phyloP scores from a whole-genome alignment of 2,329 filamentous ascomycete genomes.

The Tolypocladium tundrense region DNA sequence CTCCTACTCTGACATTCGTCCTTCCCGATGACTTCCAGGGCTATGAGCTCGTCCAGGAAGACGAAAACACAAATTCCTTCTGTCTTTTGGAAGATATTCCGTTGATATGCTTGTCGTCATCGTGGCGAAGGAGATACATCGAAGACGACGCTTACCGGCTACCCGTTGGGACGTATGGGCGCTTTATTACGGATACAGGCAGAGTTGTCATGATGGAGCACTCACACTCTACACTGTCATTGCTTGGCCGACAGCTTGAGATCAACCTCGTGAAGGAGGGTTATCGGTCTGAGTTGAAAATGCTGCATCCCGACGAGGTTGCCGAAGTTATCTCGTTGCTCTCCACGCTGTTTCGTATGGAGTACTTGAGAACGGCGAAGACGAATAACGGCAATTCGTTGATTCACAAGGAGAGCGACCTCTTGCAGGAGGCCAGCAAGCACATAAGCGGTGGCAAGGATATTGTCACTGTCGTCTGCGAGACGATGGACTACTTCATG shows the following conservation, averaged over 20 bases:
- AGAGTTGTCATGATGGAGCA: slow-evolving; percentile 70
- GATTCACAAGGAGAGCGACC: slow-evolving; percentile 22
- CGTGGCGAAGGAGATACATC: slow-evolving; percentile 31
- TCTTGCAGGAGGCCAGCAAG: slow-evolving; percentile 46
- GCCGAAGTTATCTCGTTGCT: slow-evolving; percentile 67
- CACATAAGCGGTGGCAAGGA: slow-evolving; percentile 53
- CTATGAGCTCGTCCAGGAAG: slow-evolving; percentile 72
- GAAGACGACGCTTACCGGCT: slow-evolving; percentile 49
- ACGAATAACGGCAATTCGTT: slow-evolving; percentile 19
- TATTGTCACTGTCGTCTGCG: slow-evolving; percentile 70
- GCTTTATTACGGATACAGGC: slow-evolving; percentile 67
- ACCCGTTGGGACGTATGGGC: slow-evolving; percentile 54
- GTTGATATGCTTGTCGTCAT: slow-evolving; percentile 44
- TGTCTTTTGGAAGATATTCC: slow-evolving; percentile 53
- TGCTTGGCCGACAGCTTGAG: slow-evolving; percentile 67
- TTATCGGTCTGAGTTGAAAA: slow-evolving; percentile 40
- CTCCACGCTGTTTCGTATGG: slow-evolving; percentile 54
- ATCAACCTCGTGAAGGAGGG: slow-evolving; percentile 50
- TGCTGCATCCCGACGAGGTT: slow-evolving; percentile 49
- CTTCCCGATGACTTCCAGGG: slow-evolving; percentile 62
- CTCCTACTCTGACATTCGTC: slow-evolving; percentile 66
- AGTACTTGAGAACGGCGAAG: slow-evolving; percentile 25
- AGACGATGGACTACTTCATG: slow-evolving; percentile 67
- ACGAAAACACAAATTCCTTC: slow-evolving; percentile 75
- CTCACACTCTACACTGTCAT: slow-evolving; percentile 67